Evolutionary conservation across 2,329 filamentous ascomycete genomes (phyloP).

Genomic region (Lasiodiplodia gonubiensis): DNA sequence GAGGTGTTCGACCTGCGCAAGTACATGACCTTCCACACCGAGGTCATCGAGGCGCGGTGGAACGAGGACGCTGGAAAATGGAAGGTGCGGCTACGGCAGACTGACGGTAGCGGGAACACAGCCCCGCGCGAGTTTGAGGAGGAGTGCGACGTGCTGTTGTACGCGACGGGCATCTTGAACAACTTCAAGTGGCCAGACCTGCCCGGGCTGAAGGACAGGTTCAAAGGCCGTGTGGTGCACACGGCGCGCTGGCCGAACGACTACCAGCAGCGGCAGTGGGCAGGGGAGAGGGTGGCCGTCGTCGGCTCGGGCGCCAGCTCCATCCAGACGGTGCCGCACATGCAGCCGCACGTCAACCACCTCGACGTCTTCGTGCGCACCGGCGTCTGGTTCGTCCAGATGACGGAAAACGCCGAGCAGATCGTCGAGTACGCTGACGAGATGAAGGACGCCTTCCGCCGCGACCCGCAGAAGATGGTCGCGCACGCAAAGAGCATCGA

Average conservation of each 20-base stretch:
- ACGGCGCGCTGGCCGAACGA: conserved; percentile 55
- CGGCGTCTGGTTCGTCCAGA: conserved; percentile 53
- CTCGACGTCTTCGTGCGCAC: conserved; percentile 56
- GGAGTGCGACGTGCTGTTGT: conserved; percentile 51
- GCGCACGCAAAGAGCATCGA: conserved; percentile 55
- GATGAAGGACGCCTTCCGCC: conserved; percentile 51
- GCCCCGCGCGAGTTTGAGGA: conserved; percentile 48
- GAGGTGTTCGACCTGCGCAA: conserved; percentile 56
- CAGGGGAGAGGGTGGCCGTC: conserved; percentile 50
- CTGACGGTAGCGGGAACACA: conserved; percentile 39
- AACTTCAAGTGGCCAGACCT: conserved; percentile 48
- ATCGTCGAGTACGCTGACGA: conserved; percentile 53
- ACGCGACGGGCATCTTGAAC: conserved; percentile 53
- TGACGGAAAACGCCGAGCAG: conserved; percentile 54
- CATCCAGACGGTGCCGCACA: conserved; percentile 54
- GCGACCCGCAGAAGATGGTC: conserved; percentile 49
- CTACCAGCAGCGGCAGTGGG: conserved; percentile 53
- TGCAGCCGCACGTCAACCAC: conserved; percentile 55
- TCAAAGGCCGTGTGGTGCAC: conserved; percentile 52
- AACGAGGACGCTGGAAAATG: conserved; percentile 56
- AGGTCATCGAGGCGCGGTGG: conserved; percentile 56
- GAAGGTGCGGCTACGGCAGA: conserved; percentile 56
- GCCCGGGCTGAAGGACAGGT: conserved; percentile 49
- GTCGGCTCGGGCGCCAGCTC: conserved; percentile 53
- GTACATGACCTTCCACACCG: conserved; percentile 59